These are phyloP conservation scores for Trametes villosa DNA, from an alignment of 768 basidiomycete genomes.

Conservation along the genomic window DNA sequence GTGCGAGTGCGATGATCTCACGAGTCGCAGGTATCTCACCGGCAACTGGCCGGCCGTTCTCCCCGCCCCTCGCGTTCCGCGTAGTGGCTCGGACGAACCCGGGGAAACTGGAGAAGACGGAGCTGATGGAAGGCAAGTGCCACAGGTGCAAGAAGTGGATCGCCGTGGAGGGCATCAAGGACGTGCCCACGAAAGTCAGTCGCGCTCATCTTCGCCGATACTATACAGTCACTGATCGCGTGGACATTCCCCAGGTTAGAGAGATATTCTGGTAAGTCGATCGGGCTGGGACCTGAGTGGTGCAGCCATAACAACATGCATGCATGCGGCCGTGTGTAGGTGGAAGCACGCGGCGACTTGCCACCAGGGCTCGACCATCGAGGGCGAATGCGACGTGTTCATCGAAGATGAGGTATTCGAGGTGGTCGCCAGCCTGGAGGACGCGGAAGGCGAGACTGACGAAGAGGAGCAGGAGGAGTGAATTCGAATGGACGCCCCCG, in stretches of 20 bases:
- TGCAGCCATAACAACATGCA: too few relatives aligned
- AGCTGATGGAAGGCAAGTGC: constrained; percentile 73
- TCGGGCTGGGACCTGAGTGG: too few relatives aligned
- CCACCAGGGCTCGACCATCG: constrained; percentile 60
- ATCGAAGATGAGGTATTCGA: constrained; percentile 47
- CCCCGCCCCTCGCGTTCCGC: constrained; percentile 72
- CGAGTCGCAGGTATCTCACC: constrained; percentile 66
- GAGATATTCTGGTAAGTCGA: constrained; percentile 69
- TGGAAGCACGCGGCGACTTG: constrained; percentile 86
- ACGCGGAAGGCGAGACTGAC: constrained; percentile 12
- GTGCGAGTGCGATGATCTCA: constrained; percentile 1
- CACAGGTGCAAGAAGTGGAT: constrained; percentile 81
- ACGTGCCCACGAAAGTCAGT: constrained; percentile 69
- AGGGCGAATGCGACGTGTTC: constrained; percentile 62
- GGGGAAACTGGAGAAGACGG: constrained; percentile 61
- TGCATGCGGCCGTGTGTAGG: constrained; percentile 41
- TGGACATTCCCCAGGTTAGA: constrained; percentile 50
- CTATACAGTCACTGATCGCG: neutral
- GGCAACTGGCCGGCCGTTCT: constrained; percentile 69
- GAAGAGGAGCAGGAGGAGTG: neutral
- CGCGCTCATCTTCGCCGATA: neutral
- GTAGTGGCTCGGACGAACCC: constrained; percentile 46
- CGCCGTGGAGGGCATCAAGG: constrained; percentile 71
- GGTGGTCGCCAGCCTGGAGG: constrained; percentile 1
- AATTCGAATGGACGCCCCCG: neutral